Base-by-base conservation (phyloP, 805 yeast species). In the Allodekkera sacchari region DNA sequence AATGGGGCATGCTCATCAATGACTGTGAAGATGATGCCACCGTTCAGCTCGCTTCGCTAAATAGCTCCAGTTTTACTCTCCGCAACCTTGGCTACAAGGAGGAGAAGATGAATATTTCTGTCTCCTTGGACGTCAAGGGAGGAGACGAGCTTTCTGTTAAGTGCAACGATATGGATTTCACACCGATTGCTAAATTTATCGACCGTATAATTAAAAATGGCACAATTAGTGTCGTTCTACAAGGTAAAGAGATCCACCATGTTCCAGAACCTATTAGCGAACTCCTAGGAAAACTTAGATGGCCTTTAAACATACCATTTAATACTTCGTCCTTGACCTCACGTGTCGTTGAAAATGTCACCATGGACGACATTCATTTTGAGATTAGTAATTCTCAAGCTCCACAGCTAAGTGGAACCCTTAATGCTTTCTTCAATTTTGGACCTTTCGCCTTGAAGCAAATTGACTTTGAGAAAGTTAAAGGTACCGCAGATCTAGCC, bases 401-500 rank as follows among this genome's bases (percentile, higher is more conserved):
- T 21, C 59, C 66, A 6, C 44, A 53, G 7, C 44, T 66, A n/a
- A 48, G 49, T 29, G 73, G 71, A 1, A 52, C 53, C n/a, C 47
- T 66, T 5, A 42, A 49, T 16, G 49, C 60, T 1, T 41, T 49
- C 14, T 32, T 64, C 5, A 45, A 34, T 23, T 27, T 43, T 16
- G 42, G 42, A 13, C 22, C 21, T 3, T 4, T 42, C 16, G 29
- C 38, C 20, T 22, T 39, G 7, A 22, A 28, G n/a, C 29, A 31
- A 12, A 15, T 38, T 4, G 23, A 28, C 2, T 64, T 68, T 2
- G 41, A 50, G 4, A 46, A 53, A 11, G 52, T 70, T 1, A 58
- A 59, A 34, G 77, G 77, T 6, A 32, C 44, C 4, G 58, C 69
- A 9, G 52, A 53, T 25, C 45, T 74, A 22, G 57, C 44, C 30